Base-by-base conservation (phyloP, 1,284 basidiomycete genomes). In the Rhodotorula sp. region DNA sequence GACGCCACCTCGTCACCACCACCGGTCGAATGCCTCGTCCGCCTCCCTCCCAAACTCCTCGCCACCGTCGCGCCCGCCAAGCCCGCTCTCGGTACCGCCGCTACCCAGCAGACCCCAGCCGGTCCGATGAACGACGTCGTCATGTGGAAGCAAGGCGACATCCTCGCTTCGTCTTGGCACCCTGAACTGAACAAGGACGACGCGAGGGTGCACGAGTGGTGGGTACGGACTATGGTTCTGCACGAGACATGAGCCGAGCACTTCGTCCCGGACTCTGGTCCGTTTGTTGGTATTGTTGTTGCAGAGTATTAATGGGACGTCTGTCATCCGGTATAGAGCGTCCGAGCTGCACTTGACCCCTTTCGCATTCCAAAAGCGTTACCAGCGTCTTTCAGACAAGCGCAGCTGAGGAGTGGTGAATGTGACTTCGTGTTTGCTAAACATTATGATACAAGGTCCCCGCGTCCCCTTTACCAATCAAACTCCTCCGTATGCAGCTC, bases 91-190 rank as follows among this genome's bases (percentile, higher is more conserved):
- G 26, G 53, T 14, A 79, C 79, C 1, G 77, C 77, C 17, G 67
- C 69, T 6, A 57, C 60, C 10, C 61, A 37, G 10, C 33, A 65
- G 17, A 46, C 71, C 26, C 65, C 60, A 56, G 22, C 80, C 72
- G 55, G 88, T 86, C 77, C 84, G 86, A 66, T 87, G 48, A 77
- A 79, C 84, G 75, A 88, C 86, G 86, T 92, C 69, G 95, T 98
- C 61, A 95, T 94, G 33, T 81, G 96, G 24, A 86, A 89, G 18
- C 92, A 96, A 80, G 93, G 93, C 26, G 84, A 84, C 53, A 88
- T 94, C 78, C 83, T 98, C 63, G 85, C 94, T 44, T 95, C 94
- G 3, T 91, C 89, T 4, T 98, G 98, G 83, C 95, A 98, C 79
- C 95, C 95, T 0, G 95, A 98, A 81, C 83, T 98, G 57, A 95